Evolutionary conservation across 352 stramenopile genomes (phyloP).

Genomic region (Thraustotheca clavata): DNA sequence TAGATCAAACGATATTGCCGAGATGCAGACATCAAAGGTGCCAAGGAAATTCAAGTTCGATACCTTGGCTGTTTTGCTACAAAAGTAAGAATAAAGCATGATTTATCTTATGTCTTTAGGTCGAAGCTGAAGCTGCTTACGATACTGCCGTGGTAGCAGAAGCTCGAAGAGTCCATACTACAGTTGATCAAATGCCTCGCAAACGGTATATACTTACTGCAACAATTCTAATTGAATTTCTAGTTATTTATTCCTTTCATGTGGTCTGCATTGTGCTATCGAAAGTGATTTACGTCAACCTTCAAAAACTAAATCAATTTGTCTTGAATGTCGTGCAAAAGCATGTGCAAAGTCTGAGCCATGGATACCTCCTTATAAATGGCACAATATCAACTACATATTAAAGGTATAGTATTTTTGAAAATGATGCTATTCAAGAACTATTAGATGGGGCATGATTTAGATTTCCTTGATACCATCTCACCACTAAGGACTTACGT

Average conservation of each 20-base stretch:
- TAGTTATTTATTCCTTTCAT: constrained; percentile 54
- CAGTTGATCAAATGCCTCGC: constrained; percentile 37
- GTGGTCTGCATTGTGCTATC: constrained; percentile 70
- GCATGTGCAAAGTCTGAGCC: not conserved
- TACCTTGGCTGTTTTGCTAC: constrained; percentile 67
- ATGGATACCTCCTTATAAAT: constrained; percentile 14
- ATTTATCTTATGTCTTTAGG: not conserved
- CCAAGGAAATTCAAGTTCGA: constrained; percentile 47
- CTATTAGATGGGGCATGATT: constrained; percentile 38
- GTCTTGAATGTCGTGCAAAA: constrained; percentile 44
- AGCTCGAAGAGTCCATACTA: constrained; percentile 58
- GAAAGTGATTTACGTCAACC: constrained; percentile 44
- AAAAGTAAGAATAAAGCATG: constrained; percentile 20
- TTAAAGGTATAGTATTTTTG: constrained; percentile 30
- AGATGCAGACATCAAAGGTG: constrained; percentile 39
- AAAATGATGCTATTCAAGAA: not conserved
- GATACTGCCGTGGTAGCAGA: constrained; percentile 51
- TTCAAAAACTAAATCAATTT: not conserved
- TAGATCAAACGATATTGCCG: constrained; percentile 60
- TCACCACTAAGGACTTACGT: constrained; percentile 40
- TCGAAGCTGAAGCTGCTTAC: constrained; percentile 62
- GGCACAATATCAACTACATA: constrained; percentile 47
- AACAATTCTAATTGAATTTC: not conserved
- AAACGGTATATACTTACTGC: constrained; percentile 27
- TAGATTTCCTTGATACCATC: constrained; percentile 60